Evolutionary conservation across 371 early-diverging fungal genomes (phyloP).

Genomic region (Mortierella sp.): DNA sequence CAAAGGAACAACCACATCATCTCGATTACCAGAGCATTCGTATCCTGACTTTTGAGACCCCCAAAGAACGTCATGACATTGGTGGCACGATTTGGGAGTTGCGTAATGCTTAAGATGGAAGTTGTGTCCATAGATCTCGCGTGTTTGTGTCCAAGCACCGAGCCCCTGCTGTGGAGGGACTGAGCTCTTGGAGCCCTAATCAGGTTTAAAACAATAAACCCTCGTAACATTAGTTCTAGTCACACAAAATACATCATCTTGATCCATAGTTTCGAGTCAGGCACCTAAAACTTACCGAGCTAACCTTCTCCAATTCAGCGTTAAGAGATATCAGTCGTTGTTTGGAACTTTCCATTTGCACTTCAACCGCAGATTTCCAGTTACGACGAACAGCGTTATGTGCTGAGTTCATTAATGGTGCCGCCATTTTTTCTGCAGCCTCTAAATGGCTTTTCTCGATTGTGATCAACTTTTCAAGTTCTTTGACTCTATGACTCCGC

Average conservation of each 20-base stretch:
- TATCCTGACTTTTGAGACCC: slow-evolving; percentile 57
- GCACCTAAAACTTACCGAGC: slow-evolving; percentile 15
- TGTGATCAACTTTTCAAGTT: slow-evolving; percentile 44
- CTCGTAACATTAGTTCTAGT: background rate
- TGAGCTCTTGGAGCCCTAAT: slow-evolving; percentile 27
- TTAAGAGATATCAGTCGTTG: slow-evolving; percentile 32
- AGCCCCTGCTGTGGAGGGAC: slow-evolving; percentile 15
- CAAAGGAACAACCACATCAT: background rate
- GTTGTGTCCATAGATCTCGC: slow-evolving; percentile 46
- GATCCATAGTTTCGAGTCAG: background rate
- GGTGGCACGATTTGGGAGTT: slow-evolving; percentile 51
- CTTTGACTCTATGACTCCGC: slow-evolving; percentile 32
- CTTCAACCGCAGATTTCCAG: slow-evolving; percentile 55
- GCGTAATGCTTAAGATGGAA: slow-evolving; percentile 50
- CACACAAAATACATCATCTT: background rate
- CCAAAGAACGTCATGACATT: slow-evolving; percentile 55
- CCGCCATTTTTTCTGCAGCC: slow-evolving; percentile 56
- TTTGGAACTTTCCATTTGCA: slow-evolving; percentile 53
- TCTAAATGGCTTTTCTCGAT: slow-evolving; percentile 54
- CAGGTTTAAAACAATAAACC: background rate
- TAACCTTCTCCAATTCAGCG: slow-evolving; percentile 42
- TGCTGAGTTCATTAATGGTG: slow-evolving; percentile 46
- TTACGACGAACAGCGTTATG: slow-evolving; percentile 36
- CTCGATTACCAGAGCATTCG: slow-evolving; percentile 39
- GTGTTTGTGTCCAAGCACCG: slow-evolving; percentile 33